These are phyloP conservation scores for Angophora floribunda DNA, from an alignment of 345 rosid species.

Conservation along the genomic window DNA sequence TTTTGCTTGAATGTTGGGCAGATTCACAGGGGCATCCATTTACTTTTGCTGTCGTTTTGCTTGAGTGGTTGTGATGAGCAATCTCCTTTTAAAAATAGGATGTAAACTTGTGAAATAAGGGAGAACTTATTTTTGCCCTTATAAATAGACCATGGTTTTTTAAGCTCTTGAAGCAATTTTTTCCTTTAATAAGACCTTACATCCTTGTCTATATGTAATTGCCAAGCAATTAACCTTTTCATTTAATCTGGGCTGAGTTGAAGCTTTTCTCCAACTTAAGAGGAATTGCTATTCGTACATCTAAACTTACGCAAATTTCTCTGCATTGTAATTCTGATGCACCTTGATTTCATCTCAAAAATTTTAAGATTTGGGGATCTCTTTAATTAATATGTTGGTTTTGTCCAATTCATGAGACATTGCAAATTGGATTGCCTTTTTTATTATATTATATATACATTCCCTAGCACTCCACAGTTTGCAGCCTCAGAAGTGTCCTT, in stretches of 20 bases:
- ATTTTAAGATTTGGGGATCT: background rate
- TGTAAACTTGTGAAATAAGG: background rate
- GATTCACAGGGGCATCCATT: background rate
- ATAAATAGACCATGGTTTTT: background rate
- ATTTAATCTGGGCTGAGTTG: background rate
- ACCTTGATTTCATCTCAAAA: background rate
- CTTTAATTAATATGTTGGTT: background rate
- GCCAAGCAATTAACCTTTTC: background rate
- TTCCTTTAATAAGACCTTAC: background rate
- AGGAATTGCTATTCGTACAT: background rate
- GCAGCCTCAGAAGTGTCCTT: background rate
- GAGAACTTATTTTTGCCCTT: background rate
- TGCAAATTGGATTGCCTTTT: background rate
- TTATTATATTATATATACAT: background rate
- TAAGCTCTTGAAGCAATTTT: background rate
- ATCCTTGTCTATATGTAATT: background rate
- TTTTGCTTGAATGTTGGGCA: background rate
- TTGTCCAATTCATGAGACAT: background rate
- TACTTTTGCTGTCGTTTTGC: background rate
- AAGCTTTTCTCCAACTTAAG: background rate
- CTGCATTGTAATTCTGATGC: background rate
- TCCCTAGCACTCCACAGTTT: background rate
- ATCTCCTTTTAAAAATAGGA: background rate
- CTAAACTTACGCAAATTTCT: background rate
- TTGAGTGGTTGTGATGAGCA: background rate